Conservation (phyloP, 768 basidiomycete genomes). For the Amanita inopinata region DNA sequence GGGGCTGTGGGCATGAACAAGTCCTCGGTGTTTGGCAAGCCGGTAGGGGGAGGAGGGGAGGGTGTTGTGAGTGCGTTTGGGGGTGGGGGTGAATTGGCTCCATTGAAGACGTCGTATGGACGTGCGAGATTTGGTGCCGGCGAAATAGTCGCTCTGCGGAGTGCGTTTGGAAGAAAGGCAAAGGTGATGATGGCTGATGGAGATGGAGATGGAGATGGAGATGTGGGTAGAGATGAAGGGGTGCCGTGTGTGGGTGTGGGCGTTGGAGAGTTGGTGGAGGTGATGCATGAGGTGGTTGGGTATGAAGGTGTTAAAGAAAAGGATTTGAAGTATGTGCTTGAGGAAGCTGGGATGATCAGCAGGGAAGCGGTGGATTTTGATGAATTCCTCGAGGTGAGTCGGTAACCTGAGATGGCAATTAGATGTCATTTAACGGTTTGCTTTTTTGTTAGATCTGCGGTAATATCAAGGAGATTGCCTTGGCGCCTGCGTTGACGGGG, state of each 20-base stretch:
- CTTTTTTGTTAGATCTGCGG: conserved; percentile 50
- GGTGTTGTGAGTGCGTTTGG: conserved; percentile 22
- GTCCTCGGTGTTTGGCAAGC: conserved; percentile 7
- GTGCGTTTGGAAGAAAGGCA: conserved; percentile 28
- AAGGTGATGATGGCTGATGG: conserved; percentile 14
- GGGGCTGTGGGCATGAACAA: neutral
- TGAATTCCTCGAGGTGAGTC: conserved; percentile 77
- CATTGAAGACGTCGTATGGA: conserved; percentile 16
- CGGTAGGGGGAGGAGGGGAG: conserved; percentile 8
- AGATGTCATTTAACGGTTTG: neutral
- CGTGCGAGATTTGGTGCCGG: conserved; percentile 36
- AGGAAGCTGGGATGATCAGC: conserved; percentile 58
- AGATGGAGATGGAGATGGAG: conserved; percentile 23
- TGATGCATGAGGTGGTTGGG: conserved; percentile 38
- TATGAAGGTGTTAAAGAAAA: conserved; percentile 52
- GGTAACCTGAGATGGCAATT: neutral
- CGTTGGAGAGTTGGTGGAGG: conserved; percentile 30
- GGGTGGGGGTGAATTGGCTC: conserved; percentile 9
- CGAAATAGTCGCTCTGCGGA: conserved; percentile 30
- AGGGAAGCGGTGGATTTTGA: conserved; percentile 61
- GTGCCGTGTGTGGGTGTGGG: conserved; percentile 23
- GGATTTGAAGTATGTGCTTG: conserved; percentile 68
- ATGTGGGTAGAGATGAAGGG: conserved; percentile 21
- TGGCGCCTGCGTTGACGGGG: conserved; percentile 20
- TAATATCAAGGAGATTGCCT: conserved; percentile 58